These are phyloP conservation scores for Botrytis medusae DNA, from an alignment of 2,329 filamentous ascomycete species.

Conservation along the genomic window DNA sequence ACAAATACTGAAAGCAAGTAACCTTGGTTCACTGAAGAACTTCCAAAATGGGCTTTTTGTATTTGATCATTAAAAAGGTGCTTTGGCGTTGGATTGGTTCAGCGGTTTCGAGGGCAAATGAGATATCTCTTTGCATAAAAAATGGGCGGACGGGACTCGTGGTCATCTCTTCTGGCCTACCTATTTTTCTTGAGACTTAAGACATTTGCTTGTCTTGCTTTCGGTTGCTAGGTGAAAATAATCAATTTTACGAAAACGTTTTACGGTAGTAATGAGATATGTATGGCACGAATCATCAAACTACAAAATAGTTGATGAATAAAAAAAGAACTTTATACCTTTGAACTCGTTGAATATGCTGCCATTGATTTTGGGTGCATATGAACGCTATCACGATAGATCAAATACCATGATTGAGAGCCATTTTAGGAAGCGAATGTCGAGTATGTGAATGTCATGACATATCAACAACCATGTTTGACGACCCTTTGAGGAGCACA, in stretches of 20 bases:
- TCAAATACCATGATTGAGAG: background rate
- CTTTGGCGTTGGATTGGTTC: conserved; percentile 25
- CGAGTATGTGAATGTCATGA: background rate
- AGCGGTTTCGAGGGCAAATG: conserved; percentile 21
- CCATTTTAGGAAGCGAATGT: background rate
- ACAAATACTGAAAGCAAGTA: conserved; percentile 18
- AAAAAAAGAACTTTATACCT: conserved; percentile 19
- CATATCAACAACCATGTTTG: background rate
- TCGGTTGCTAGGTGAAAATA: conserved; percentile 12
- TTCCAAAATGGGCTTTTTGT: conserved; percentile 17
- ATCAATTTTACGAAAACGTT: conserved; percentile 14
- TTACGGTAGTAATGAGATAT: conserved; percentile 20
- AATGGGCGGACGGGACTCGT: conserved; percentile 19
- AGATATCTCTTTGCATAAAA: conserved; percentile 25
- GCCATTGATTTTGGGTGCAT: background rate
- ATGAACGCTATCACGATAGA: background rate
- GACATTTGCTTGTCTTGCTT: conserved; percentile 1
- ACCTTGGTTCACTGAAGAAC: conserved; percentile 7
- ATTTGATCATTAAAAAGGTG: conserved; percentile 23
- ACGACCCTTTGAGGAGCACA: background rate
- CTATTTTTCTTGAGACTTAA: conserved; percentile 15
- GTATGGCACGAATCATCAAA: conserved; percentile 12
- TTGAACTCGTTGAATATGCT: background rate
- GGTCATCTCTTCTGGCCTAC: conserved; percentile 21
- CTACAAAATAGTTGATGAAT: conserved; percentile 16